Percentiles rank a stretch among this genome's conserved stretches.
Conservation (phyloP, 345 rosid species). For the Brassica incana region DNA sequence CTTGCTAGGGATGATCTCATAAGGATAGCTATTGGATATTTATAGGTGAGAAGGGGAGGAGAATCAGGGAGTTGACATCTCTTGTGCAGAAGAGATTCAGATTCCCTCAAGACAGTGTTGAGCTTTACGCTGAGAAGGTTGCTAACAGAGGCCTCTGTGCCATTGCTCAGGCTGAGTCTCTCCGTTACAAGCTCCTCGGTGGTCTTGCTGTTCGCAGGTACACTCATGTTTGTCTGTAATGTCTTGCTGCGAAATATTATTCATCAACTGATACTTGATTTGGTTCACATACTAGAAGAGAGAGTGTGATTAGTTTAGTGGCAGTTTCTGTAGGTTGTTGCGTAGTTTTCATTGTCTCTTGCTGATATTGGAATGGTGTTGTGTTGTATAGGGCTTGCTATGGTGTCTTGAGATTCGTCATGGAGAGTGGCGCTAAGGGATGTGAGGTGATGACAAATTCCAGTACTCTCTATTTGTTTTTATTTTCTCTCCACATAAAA, state of each 20-base stretch:
- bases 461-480: no score
- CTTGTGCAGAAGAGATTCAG: conserved; percentile 82
- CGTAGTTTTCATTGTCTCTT: no score
- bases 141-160: conserved; percentile 83
- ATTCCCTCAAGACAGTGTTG: conserved; percentile 77
- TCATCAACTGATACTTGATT: neutral
- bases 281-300: neutral
- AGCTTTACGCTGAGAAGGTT: conserved; percentile 73
- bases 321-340: neutral
- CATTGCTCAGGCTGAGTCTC: conserved; percentile 90
- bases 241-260: neutral
- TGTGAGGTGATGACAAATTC: neutral
- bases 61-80: conserved; percentile 87
- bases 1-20: neutral
- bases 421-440: neutral
- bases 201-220: conserved; percentile 74
- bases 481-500: neutral
- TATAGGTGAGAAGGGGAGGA: conserved; percentile 83
- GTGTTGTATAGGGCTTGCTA: neutral
- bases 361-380: neutral
- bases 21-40: neutral
- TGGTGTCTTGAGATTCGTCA: neutral
- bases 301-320: neutral
- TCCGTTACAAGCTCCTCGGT: conserved; percentile 85
- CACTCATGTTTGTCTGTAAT: neutral